A percentile compares a stretch with the other conserved stretches of the same genome.
These are phyloP conservation scores for Ganoderma resinaceum DNA, from an alignment of 1,284 basidiomycete genomes.

Conservation along the genomic window DNA sequence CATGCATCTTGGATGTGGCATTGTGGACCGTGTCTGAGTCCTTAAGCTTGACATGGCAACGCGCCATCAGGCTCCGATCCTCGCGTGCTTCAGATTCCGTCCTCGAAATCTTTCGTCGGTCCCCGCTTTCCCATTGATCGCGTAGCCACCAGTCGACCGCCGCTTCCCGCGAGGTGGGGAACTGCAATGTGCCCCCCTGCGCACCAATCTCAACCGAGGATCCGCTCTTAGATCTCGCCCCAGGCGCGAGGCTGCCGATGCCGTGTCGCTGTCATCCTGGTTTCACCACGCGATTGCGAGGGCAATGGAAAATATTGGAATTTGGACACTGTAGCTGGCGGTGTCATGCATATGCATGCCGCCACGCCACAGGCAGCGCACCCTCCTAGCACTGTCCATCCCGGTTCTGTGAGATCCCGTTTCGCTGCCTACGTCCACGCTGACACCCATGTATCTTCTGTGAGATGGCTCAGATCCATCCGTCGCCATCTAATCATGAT, in stretches of 20 bases:
- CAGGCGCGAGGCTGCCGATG: background rate
- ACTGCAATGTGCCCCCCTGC: background rate
- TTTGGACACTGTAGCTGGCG: background rate
- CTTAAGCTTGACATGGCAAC: conserved; percentile 8
- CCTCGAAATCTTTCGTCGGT: background rate
- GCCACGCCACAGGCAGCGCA: background rate
- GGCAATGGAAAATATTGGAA: background rate
- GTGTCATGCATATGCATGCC: background rate
- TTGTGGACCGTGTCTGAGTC: conserved; percentile 2
- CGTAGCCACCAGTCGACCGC: background rate
- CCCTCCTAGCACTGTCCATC: background rate
- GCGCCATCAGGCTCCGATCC: conserved; percentile 19
- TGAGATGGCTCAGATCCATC: conserved; percentile 15
- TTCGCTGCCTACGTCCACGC: background rate
- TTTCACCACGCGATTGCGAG: background rate
- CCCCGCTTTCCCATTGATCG: conserved; percentile 6
- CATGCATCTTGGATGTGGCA: background rate
- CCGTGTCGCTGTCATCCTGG: background rate
- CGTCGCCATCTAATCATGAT: conserved; percentile 5
- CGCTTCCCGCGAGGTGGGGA: background rate
- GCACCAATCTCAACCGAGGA: background rate
- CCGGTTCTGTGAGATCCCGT: conserved; percentile 14
- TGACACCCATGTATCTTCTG: conserved; percentile 13
- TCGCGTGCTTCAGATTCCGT: conserved; percentile 5
- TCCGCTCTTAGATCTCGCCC: background rate